These are phyloP conservation scores for Podospora bellae-mahoneyi DNA, from an alignment of 495 filamentous ascomycete genomes.

Conservation along the genomic window DNA sequence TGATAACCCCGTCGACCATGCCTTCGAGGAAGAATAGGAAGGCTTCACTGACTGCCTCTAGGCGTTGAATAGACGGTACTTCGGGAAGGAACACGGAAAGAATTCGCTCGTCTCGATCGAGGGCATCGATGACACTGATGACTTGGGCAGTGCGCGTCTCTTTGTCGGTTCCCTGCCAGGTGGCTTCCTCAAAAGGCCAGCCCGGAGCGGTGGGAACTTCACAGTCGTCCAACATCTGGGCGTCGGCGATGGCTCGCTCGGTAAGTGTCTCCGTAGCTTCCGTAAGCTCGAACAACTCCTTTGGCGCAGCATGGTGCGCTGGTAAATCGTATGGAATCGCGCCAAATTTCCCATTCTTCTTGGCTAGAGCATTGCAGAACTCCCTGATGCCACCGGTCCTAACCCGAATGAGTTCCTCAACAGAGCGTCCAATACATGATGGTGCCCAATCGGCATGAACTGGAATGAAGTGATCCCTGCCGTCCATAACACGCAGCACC, in stretches of 20 bases:
- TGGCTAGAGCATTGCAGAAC: conserved; percentile 34
- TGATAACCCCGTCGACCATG: conserved; percentile 73
- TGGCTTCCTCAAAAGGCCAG: conserved; percentile 70
- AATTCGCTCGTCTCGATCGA: conserved; percentile 65
- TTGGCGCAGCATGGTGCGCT: conserved; percentile 55
- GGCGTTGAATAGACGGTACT: conserved; percentile 54
- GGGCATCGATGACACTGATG: conserved; percentile 55
- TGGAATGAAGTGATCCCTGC: conserved; percentile 88
- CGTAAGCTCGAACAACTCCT: conserved; percentile 84
- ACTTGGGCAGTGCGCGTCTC: conserved; percentile 29
- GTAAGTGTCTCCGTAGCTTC: conserved; percentile 73
- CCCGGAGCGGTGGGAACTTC: conserved; percentile 51
- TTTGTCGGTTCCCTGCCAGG: conserved; percentile 34
- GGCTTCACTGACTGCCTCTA: conserved; percentile 67
- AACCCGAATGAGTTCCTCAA: conserved; percentile 79
- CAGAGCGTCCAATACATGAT: conserved; percentile 75
- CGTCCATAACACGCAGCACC: conserved; percentile 79
- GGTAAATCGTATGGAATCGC: conserved; percentile 45
- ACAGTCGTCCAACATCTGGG: conserved; percentile 72
- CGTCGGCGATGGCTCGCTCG: conserved; percentile 75
- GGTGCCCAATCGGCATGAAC: conserved; percentile 73
- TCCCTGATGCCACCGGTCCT: conserved; percentile 69
- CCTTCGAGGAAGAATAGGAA: conserved; percentile 67
- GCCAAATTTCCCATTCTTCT: conserved; percentile 26
- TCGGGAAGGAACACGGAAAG: conserved; percentile 56